phyloP scores from a whole-genome alignment of 2,329 filamentous ascomycete species.

The Fusarium sp. region DNA sequence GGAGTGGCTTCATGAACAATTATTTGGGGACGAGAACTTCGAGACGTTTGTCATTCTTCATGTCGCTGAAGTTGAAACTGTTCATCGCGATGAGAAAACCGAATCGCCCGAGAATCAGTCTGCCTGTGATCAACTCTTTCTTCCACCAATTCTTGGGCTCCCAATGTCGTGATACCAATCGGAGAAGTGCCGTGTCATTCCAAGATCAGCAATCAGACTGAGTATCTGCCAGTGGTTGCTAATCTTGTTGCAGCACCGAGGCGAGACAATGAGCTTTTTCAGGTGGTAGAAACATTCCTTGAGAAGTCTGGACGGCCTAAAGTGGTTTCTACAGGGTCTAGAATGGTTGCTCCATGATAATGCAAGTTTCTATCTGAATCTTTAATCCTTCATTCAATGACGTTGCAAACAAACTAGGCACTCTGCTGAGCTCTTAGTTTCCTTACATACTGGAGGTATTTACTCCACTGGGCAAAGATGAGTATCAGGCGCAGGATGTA shows the following conservation, averaged over 20 bases:
- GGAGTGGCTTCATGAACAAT: not conserved
- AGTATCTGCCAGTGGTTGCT: not conserved
- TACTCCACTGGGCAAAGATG: no score
- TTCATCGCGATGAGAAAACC: not conserved
- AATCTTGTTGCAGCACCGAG: not conserved
- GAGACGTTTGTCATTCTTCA: not conserved
- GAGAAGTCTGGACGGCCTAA: not conserved
- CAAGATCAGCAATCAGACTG: not conserved
- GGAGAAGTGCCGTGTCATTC: fast-evolving
- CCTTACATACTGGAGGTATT: no score
- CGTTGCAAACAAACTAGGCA: no score
- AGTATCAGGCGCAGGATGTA: no score
- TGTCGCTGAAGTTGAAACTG: fast-evolving
- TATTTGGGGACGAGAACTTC: not conserved
- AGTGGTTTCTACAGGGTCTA: fast-evolving
- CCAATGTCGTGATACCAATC: not conserved
- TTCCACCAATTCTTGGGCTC: fast-evolving
- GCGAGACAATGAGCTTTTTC: not conserved
- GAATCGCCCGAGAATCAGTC: not conserved
- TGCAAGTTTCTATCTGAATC: fast-evolving
- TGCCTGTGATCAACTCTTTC: not conserved
- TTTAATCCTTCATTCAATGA: no score
- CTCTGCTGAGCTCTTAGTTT: no score
- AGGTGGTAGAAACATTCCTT: no score
- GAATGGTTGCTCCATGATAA: not conserved